Evolutionary conservation across 169 alveolate species (phyloP).

Genomic region (Eimeria brunetti): DNA sequence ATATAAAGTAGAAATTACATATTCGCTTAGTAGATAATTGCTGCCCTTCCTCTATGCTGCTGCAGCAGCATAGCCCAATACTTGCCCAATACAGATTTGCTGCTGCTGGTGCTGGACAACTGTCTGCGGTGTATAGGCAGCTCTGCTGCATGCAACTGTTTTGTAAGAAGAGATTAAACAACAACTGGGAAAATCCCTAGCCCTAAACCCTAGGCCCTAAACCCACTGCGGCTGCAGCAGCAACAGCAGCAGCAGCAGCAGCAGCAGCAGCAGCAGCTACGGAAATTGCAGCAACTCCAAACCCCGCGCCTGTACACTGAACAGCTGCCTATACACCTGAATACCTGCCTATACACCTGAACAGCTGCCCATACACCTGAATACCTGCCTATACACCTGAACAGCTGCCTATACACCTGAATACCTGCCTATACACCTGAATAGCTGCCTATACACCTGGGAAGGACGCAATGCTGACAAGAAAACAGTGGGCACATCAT

Average conservation of each 20-base stretch:
- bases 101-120: too few relatives aligned
- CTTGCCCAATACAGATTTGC: too few relatives aligned
- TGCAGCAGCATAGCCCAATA: too few relatives aligned
- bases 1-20: too few relatives aligned
- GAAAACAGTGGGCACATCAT: neutral
- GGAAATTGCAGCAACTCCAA: neutral
- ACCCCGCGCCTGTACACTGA: neutral
- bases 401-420: neutral
- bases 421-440: neutral
- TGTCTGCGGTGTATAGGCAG: neutral
- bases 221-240: neutral
- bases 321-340: too few relatives aligned
- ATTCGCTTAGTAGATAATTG: too few relatives aligned
- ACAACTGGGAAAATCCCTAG: too few relatives aligned
- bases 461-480: neutral
- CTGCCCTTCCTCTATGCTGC: too few relatives aligned
- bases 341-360: neutral
- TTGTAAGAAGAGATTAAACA: too few relatives aligned
- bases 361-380: too few relatives aligned
- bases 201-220: neutral
- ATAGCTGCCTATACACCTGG: neutral
- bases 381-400: neutral
- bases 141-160: neutral
- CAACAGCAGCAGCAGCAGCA: neutral
- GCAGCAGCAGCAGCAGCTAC: conserved; percentile 28